phyloP scores from a whole-genome alignment of 2,329 filamentous ascomycete species.

The Orbilia blumenaviensis region DNA sequence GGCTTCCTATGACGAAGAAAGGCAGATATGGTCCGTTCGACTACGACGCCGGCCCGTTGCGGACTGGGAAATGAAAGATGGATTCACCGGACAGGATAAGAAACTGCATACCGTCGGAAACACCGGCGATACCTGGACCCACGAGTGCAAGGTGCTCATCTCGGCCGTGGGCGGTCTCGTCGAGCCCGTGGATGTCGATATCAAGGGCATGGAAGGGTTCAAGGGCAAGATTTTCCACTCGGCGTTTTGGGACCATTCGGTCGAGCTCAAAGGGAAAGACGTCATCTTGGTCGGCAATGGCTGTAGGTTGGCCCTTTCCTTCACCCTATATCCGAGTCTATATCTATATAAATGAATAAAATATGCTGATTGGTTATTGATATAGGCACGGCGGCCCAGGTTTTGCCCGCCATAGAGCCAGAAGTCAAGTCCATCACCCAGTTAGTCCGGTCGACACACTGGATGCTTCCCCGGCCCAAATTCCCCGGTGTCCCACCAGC shows the following conservation, averaged over 20 bases:
- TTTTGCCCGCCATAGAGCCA: constrained; percentile 65
- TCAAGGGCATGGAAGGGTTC: constrained; percentile 66
- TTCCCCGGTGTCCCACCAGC: constrained; percentile 61
- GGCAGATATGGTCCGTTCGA: constrained; percentile 68
- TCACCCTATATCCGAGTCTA: not conserved
- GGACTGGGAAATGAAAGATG: constrained; percentile 66
- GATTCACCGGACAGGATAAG: constrained; percentile 60
- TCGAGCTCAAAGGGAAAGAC: constrained; percentile 67
- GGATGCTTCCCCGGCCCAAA: constrained; percentile 63
- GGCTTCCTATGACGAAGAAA: constrained; percentile 66
- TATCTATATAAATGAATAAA: not conserved
- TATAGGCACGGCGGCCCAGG: constrained; percentile 64
- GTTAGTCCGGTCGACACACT: constrained; percentile 69
- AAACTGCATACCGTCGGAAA: constrained; percentile 1
- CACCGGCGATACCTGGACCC: constrained; percentile 63
- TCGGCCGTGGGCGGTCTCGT: constrained; percentile 68
- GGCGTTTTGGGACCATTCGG: constrained; percentile 67
- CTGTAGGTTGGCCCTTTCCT: constrained; percentile 64
- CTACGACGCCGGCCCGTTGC: constrained; percentile 66
- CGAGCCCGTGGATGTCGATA: constrained; percentile 66
- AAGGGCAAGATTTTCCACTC: constrained; percentile 69
- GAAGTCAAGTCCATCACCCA: constrained; percentile 69
- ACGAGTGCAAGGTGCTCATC: constrained; percentile 67
- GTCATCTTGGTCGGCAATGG: constrained; percentile 70
- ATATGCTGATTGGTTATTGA: not conserved